Evolutionary conservation across 1,284 basidiomycete genomes (phyloP), one percentile per base, ranked within the genome.

Genomic region (Mycosarcoma mackinlayi): DNA sequence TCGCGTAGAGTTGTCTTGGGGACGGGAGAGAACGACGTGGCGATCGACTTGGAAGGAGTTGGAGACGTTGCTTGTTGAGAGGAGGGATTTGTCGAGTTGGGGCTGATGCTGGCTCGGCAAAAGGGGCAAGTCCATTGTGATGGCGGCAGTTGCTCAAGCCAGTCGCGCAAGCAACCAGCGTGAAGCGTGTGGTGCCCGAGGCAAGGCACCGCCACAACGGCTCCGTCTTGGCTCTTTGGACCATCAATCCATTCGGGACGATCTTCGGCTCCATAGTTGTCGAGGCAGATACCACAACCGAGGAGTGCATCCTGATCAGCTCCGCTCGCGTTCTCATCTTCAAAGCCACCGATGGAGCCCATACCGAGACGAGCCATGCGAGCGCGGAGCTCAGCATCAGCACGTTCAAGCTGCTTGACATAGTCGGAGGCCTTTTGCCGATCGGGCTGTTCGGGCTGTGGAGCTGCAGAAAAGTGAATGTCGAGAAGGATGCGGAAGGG

Each of bases 51-150:
- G 19, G 42, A 21, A 7, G 46, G 30, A 11, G 49, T 10, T 14
- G 39, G 35, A 9, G 39, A 30, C 3, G 52, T 45, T 23, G 58
- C 33, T 18, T 30, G 16, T n/a, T 37, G 35, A 7, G 42, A 19
- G 13, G 37, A 13, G 25, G 21, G 37, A 21, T 49, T 42, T 19
- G 34, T 27, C 27, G 44, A 9, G 27, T 57, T 25, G 4, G 58
- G 38, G 16, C 41, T 50, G 21, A 82, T 60, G 24, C 52, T 48
- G 0, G 60, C 62, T 13, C 80, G 68, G 48, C 80, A 82, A 21
- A 78, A 79, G 8, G 80, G 80, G 39, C 80, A 82, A 0, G 70
- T 72, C 80, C 80, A 82, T 28, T 79, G 64, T 25, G 57, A 64
- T 1, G 79, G 79, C 4, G 73, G 60, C 6, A 60, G 58, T 21